Conservation (phyloP, 2,329 filamentous ascomycete genomes). For the Beauveria sp. region DNA sequence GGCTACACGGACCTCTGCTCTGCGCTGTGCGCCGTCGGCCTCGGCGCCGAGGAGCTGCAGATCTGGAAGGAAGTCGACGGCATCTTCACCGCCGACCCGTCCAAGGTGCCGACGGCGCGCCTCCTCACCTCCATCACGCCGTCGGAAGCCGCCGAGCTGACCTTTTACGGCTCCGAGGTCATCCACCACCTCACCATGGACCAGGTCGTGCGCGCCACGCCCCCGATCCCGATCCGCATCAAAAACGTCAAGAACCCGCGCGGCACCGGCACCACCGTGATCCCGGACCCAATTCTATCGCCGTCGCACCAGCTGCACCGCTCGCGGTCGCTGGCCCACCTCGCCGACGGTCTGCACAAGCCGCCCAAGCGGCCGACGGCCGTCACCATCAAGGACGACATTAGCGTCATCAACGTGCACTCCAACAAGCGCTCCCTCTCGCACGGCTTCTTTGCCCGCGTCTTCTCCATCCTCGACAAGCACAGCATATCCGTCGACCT, state of each 20-base stretch:
- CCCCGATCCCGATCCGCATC: constrained; percentile 77
- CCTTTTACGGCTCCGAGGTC: constrained; percentile 90
- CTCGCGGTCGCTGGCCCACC: constrained; percentile 24
- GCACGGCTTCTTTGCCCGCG: constrained; percentile 89
- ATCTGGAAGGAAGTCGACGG: constrained; percentile 99
- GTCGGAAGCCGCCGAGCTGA: constrained; percentile 90
- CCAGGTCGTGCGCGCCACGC: constrained; percentile 75
- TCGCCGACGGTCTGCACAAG: constrained; percentile 33
- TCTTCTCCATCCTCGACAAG: constrained; percentile 85
- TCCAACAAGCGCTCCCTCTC: constrained; percentile 95
- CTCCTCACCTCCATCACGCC: constrained; percentile 86
- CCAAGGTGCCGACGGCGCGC: constrained; percentile 87
- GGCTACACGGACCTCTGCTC: constrained; percentile 97
- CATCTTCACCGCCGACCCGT: constrained; percentile 77
- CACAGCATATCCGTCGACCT: constrained; percentile 88
- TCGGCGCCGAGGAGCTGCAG: constrained; percentile 83
- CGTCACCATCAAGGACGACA: constrained; percentile 95
- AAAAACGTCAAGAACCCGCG: constrained; percentile 87
- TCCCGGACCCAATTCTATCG: constrained; percentile 60
- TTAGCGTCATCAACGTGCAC: constrained; percentile 95
- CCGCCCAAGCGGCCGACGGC: constrained; percentile 73
- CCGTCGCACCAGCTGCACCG: constrained; percentile 51
- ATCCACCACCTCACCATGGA: constrained; percentile 99
- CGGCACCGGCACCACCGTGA: constrained; percentile 71
- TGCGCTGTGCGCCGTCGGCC: constrained; percentile 79